A percentile compares a stretch with the other conserved stretches of the same genome.
Conservation (phyloP, 352 stramenopile genomes). For the Phytophthora capsici region DNA sequence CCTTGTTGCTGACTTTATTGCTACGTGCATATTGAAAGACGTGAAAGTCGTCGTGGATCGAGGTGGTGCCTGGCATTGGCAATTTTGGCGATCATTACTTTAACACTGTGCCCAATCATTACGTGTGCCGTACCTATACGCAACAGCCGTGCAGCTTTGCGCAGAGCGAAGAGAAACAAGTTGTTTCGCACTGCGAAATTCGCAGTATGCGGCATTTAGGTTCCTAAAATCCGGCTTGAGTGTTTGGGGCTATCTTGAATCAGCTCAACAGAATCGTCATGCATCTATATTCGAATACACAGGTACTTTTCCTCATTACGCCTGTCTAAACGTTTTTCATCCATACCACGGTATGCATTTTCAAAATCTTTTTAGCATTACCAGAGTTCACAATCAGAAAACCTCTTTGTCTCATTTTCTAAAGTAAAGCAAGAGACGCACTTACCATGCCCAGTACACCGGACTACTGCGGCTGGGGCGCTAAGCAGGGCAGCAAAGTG, state of each 20-base stretch:
- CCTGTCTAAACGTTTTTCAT: background rate
- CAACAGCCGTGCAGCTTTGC: background rate
- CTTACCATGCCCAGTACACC: slow-evolving; percentile 17
- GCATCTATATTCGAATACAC: slow-evolving; percentile 14
- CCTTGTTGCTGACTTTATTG: slow-evolving; percentile 1
- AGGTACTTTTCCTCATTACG: background rate
- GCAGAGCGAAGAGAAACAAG: background rate
- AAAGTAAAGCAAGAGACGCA: background rate
- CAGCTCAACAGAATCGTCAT: background rate
- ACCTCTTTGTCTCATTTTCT: slow-evolving; percentile 12
- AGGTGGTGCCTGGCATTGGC: slow-evolving; percentile 91
- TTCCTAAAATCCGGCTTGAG: slow-evolving; percentile 7
- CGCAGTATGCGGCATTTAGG: slow-evolving; percentile 1
- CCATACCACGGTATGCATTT: background rate
- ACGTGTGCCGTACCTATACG: background rate
- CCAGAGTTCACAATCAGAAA: slow-evolving; percentile 21
- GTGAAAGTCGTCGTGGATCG: slow-evolving; percentile 82
- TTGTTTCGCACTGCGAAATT: too few relatives aligned
- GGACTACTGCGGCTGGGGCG: slow-evolving; percentile 65
- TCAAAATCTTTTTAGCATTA: slow-evolving; percentile 11
- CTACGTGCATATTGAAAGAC: slow-evolving; percentile 30
- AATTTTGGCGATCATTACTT: slow-evolving; percentile 96
- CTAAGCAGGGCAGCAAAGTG: slow-evolving; percentile 78
- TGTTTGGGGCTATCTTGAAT: slow-evolving; percentile 10
- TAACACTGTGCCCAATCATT: slow-evolving; percentile 50